Conservation (phyloP, 2,329 filamentous ascomycete species). For the Allantophomopsis cytisporea region DNA sequence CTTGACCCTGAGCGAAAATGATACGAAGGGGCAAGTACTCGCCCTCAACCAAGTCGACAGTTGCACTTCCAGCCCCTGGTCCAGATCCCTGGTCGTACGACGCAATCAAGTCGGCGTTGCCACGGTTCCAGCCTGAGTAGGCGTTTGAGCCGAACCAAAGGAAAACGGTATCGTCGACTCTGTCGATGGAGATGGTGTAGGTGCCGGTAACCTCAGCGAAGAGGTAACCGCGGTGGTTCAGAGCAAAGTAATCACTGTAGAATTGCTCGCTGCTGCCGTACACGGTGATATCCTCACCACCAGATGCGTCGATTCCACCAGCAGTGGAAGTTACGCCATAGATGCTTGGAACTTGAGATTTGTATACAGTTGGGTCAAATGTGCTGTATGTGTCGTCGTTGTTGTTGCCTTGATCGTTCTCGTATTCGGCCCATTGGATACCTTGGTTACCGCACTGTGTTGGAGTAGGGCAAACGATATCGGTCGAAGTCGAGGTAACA, state of each 20-base stretch:
- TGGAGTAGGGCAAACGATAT: neutral
- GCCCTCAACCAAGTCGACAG: neutral
- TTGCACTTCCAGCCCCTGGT: neutral
- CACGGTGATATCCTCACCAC: neutral
- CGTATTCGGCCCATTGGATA: constrained; percentile 1
- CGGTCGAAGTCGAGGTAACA: neutral
- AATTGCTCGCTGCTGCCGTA: constrained; percentile 1
- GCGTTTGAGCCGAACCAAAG: constrained; percentile 13
- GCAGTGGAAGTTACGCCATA: neutral
- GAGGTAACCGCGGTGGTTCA: constrained; percentile 10
- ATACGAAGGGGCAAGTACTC: constrained; percentile 1
- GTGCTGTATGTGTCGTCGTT: neutral
- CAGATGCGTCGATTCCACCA: neutral
- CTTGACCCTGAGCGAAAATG: neutral
- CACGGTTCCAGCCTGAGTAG: constrained; percentile 9
- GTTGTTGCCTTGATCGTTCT: neutral
- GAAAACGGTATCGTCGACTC: constrained; percentile 11
- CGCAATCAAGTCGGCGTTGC: constrained; percentile 5
- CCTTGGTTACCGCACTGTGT: constrained; percentile 2
- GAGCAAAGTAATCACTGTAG: neutral
- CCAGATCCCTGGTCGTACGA: neutral
- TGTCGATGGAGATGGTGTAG: constrained; percentile 11
- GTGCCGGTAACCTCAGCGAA: constrained; percentile 8
- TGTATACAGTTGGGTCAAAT: constrained; percentile 1
- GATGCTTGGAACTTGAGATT: neutral